phyloP scores from a whole-genome alignment of 305 asterid species.

The Solanum hybrid region DNA sequence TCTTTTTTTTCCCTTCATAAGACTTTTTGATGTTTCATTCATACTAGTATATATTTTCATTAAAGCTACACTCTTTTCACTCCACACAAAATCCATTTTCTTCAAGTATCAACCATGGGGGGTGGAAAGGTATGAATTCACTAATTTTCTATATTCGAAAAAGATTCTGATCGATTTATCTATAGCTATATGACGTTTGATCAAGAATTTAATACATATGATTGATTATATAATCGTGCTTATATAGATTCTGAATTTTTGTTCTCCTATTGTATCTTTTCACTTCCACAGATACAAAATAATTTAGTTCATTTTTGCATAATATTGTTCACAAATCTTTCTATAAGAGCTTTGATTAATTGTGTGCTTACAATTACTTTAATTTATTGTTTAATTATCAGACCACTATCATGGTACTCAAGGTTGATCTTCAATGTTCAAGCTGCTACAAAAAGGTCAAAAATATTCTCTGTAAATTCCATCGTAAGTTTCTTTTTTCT shows the following conservation, averaged over 20 bases:
- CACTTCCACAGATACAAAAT: background rate
- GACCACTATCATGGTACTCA: constrained; percentile 32
- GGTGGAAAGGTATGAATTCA: background rate
- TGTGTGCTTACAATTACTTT: background rate
- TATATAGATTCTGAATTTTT: background rate
- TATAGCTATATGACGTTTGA: background rate
- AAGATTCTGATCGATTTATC: background rate
- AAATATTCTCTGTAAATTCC: constrained; percentile 55
- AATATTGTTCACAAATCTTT: background rate
- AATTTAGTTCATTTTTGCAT: background rate
- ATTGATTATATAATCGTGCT: background rate
- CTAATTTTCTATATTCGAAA: background rate
- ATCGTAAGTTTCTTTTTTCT: constrained; percentile 30
- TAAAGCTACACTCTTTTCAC: background rate
- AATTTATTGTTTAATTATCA: background rate
- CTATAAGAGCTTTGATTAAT: background rate
- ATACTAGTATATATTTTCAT: background rate
- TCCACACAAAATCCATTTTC: background rate
- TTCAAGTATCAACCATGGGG: background rate
- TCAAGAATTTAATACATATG: background rate
- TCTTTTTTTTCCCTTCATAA: background rate
- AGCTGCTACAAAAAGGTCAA: constrained; percentile 59
- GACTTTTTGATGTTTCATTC: background rate
- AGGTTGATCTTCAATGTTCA: constrained; percentile 57
- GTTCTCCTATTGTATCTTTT: background rate